phyloP scores from a whole-genome alignment of 768 basidiomycete species.

The Auricularia sp. region DNA sequence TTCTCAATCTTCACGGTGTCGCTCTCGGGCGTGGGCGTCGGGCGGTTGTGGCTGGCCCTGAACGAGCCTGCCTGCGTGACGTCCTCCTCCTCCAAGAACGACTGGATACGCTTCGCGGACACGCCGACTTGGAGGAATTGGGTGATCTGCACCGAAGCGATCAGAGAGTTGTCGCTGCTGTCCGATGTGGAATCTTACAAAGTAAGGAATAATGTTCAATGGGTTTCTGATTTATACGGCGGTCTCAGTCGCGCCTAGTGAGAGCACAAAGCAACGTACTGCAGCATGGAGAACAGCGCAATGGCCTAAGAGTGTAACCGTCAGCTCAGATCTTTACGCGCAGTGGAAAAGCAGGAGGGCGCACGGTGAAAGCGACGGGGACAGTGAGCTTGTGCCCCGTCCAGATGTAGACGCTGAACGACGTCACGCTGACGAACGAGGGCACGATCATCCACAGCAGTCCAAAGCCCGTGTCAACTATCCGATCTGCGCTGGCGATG shows the following conservation, averaged over 20 bases:
- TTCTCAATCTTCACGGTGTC: conserved; percentile 46
- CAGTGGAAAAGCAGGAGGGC: conserved; percentile 13
- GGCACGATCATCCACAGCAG: conserved; percentile 69
- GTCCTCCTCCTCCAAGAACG: conserved; percentile 61
- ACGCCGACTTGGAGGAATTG: conserved; percentile 41
- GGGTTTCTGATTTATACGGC: conserved; percentile 27
- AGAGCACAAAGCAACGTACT: not conserved
- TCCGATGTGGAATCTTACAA: conserved; percentile 58
- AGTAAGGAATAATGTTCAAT: conserved; percentile 69
- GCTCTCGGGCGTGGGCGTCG: conserved; percentile 20
- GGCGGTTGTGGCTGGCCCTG: conserved; percentile 38
- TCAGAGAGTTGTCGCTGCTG: conserved; percentile 10
- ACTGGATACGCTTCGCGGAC: conserved; percentile 55
- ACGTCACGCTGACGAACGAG: conserved; percentile 67
- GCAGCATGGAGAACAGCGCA: conserved; percentile 77
- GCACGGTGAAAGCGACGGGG: conserved; percentile 72
- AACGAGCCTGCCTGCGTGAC: conserved; percentile 44
- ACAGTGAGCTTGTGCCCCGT: conserved; percentile 68
- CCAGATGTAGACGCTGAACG: conserved; percentile 65
- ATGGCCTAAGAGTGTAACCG: conserved; percentile 39
- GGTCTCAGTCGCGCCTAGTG: conserved; percentile 19
- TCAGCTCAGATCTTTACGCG: not conserved
- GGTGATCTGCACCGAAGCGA: not conserved
- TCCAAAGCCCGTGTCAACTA: conserved; percentile 64
- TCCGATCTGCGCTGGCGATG: conserved; percentile 35